Evolutionary conservation across 768 basidiomycete species (phyloP).

Genomic region (Phallus indusiatus): DNA sequence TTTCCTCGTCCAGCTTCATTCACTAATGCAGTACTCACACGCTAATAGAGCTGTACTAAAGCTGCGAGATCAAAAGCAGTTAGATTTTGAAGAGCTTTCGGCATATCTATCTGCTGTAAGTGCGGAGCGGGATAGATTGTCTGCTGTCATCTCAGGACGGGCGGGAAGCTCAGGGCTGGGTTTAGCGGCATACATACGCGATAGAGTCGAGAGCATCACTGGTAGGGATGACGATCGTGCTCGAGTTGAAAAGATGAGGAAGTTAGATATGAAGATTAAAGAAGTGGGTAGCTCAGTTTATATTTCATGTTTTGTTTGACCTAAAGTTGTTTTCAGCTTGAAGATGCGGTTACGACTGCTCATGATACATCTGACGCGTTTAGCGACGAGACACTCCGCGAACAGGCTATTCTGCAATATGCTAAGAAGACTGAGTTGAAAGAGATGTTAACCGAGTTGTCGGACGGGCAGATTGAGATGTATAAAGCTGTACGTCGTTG

Average conservation of each 20-base stretch:
- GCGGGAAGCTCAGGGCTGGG: slow-evolving; percentile 80
- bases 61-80: slow-evolving; percentile 94
- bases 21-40: slow-evolving; percentile 87
- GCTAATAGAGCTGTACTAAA: slow-evolving; percentile 91
- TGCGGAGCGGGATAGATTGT: slow-evolving; percentile 83
- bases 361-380: slow-evolving; percentile 96
- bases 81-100: slow-evolving; percentile 96
- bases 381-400: slow-evolving; percentile 87
- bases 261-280: slow-evolving; percentile 89
- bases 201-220: slow-evolving; percentile 83
- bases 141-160: slow-evolving; percentile 83
- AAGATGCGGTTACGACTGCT: slow-evolving; percentile 92
- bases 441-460: slow-evolving; percentile 80
- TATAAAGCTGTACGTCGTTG: slow-evolving; percentile 61
- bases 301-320: neutral
- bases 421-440: slow-evolving; percentile 96
- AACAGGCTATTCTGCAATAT: slow-evolving; percentile 83
- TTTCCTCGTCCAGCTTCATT: slow-evolving; percentile 82
- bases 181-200: slow-evolving; percentile 81
- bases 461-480: slow-evolving; percentile 93
- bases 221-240: slow-evolving; percentile 91
- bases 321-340: slow-evolving; percentile 44
- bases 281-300: slow-evolving; percentile 48
- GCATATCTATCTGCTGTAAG: slow-evolving; percentile 92
- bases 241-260: slow-evolving; percentile 87